phyloP scores from a whole-genome alignment of 805 yeast genomes.

The Metschnikowia koreensis region DNA sequence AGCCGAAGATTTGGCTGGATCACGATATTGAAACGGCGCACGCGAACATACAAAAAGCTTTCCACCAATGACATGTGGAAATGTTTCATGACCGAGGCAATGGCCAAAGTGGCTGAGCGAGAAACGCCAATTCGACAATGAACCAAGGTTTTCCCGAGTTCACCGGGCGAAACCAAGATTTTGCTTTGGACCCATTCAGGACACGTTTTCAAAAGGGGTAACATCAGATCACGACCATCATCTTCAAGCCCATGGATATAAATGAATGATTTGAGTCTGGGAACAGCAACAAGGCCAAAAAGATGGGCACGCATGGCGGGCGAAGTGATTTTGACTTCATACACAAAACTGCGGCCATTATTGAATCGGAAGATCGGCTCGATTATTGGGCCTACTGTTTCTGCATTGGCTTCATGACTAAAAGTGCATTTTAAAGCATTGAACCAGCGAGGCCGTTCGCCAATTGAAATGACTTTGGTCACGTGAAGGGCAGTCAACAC shows the following conservation, averaged over 20 bases:
- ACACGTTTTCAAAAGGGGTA: constrained; percentile 27
- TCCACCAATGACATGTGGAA: constrained; percentile 13
- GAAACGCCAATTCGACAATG: constrained; percentile 19
- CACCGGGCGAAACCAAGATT: constrained; percentile 22
- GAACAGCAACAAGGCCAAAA: constrained; percentile 9
- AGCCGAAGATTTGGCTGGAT: constrained; percentile 42
- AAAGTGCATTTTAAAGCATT: constrained; percentile 4
- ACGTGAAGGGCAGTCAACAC: constrained; percentile 25
- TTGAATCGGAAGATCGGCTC: constrained; percentile 15
- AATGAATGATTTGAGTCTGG: constrained; percentile 18
- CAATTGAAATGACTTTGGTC: constrained; percentile 31
- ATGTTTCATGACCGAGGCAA: constrained; percentile 16
- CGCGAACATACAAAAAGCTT: constrained; percentile 15
- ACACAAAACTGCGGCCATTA: constrained; percentile 10
- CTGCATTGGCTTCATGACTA: constrained; percentile 10
- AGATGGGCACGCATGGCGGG: constrained; percentile 10
- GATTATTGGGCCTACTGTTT: constrained; percentile 9
- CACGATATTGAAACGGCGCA: constrained; percentile 23
- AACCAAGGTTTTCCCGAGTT: constrained; percentile 7
- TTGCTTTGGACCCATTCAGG: constrained; percentile 32
- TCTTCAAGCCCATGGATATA: constrained; percentile 37
- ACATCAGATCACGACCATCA: constrained; percentile 38
- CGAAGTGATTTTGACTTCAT: constrained; percentile 11
- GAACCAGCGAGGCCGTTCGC: constrained; percentile 38
- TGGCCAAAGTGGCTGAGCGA: constrained; percentile 14